Evolutionary conservation across 139 green algal genomes (phyloP).

Genomic region (Closterium sp.): DNA sequence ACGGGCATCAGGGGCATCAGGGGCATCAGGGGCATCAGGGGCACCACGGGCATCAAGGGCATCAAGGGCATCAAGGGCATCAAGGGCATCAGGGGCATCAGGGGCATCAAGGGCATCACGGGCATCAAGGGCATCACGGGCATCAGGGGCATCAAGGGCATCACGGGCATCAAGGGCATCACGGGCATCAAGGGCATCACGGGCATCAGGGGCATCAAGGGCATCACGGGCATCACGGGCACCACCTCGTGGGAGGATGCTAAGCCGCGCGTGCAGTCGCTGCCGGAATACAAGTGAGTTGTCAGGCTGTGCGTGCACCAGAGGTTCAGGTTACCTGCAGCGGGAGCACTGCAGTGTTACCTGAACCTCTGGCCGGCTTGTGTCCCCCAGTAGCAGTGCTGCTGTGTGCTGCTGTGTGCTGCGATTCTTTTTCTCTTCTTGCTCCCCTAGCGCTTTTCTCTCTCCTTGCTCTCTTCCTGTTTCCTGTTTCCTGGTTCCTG

Average conservation of each 20-base stretch:
- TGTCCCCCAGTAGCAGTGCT: no score
- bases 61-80: not conserved
- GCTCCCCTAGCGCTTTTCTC: no score
- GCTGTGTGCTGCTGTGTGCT: no score
- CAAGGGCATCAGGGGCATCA: not conserved
- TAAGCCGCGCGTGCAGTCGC: not conserved
- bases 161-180: not conserved
- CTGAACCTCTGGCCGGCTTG: no score
- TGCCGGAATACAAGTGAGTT: not conserved
- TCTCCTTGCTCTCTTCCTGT: no score
- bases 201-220: not conserved
- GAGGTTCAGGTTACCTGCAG: no score
- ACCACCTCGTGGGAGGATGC: not conserved
- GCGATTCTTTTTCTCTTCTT: no score
- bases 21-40: not conserved
- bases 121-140: constrained; percentile 8
- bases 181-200: constrained; percentile 10
- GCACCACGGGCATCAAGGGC: constrained; percentile 4
- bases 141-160: not conserved
- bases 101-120: constrained; percentile 15
- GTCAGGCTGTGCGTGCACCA: no score
- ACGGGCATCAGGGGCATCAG: not conserved
- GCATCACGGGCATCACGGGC: constrained; percentile 1
- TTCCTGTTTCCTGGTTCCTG: no score
- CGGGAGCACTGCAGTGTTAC: no score